phyloP scores from a whole-genome alignment of 176 grass and related monocot species.

The Chloris gayana region DNA sequence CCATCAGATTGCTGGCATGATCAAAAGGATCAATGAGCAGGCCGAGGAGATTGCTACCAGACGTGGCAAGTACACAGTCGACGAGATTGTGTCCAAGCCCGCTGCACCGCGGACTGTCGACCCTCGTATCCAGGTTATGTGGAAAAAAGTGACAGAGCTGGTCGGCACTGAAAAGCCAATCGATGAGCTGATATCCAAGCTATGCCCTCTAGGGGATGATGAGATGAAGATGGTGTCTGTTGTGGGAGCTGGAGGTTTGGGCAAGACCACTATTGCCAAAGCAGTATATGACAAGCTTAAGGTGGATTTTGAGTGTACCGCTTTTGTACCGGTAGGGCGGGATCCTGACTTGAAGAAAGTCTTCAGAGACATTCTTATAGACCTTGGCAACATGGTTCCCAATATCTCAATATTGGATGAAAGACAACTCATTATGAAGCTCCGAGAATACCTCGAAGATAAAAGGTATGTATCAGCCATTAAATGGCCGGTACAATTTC shows the following conservation, averaged over 20 bases:
- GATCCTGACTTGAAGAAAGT: background rate
- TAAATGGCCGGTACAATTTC: background rate
- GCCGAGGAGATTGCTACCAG: background rate
- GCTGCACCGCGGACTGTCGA: background rate
- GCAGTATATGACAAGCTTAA: background rate
- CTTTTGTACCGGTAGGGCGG: background rate
- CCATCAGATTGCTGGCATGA: background rate
- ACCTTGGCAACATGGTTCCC: background rate
- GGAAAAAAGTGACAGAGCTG: background rate
- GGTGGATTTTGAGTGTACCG: background rate
- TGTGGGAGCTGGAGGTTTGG: background rate
- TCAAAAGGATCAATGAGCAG: background rate
- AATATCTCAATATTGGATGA: background rate
- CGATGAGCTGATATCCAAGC: background rate
- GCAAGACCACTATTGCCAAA: constrained; percentile 14
- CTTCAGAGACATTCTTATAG: background rate
- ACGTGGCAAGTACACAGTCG: background rate
- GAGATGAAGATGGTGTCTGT: background rate
- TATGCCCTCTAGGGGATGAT: background rate
- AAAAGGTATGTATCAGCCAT: background rate
- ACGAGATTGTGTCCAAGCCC: background rate
- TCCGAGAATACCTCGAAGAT: background rate
- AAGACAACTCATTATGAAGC: background rate
- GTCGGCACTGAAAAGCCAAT: background rate
- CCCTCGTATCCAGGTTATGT: background rate